These are phyloP conservation scores for Phycomyces blakesleeanus DNA, from an alignment of 192 early-diverging fungal genomes.

Conservation along the genomic window DNA sequence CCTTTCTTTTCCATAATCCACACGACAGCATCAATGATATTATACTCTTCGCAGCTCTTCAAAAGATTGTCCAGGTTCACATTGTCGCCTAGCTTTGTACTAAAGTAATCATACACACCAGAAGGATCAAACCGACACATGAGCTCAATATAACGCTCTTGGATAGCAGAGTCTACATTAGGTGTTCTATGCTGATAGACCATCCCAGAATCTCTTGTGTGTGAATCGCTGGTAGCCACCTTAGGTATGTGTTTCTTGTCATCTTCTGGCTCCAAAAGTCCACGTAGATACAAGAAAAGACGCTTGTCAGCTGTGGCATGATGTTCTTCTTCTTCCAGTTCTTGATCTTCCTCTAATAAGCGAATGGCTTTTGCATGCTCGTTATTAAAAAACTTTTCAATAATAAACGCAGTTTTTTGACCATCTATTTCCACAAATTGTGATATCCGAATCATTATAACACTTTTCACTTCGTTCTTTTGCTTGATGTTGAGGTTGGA, in stretches of 20 bases:
- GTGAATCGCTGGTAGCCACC: not conserved
- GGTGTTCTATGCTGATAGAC: not conserved
- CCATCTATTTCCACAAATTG: constrained; percentile 62
- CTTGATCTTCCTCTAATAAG: constrained; percentile 37
- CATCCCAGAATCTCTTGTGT: not conserved
- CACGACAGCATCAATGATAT: constrained; percentile 55
- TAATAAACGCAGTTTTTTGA: constrained; percentile 48
- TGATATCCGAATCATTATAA: constrained; percentile 45
- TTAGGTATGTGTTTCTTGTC: not conserved
- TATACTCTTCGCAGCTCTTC: constrained; percentile 44
- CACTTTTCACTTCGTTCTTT: constrained; percentile 43
- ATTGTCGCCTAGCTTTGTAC: constrained; percentile 37
- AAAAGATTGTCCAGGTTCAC: constrained; percentile 33
- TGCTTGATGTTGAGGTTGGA: constrained; percentile 41
- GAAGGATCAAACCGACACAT: constrained; percentile 59
- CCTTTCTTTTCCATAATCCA: constrained; percentile 60
- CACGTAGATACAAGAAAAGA: constrained; percentile 54
- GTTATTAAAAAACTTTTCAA: constrained; percentile 46
- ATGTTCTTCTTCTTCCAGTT: constrained; percentile 32
- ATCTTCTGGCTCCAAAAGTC: constrained; percentile 43
- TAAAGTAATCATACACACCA: constrained; percentile 56
- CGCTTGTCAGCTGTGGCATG: constrained; percentile 38
- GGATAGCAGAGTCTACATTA: constrained; percentile 30
- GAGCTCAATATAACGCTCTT: constrained; percentile 55
- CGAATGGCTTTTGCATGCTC: constrained; percentile 49